Base-by-base conservation (phyloP, 495 filamentous ascomycete species). In the Acidiella bohemica region DNA sequence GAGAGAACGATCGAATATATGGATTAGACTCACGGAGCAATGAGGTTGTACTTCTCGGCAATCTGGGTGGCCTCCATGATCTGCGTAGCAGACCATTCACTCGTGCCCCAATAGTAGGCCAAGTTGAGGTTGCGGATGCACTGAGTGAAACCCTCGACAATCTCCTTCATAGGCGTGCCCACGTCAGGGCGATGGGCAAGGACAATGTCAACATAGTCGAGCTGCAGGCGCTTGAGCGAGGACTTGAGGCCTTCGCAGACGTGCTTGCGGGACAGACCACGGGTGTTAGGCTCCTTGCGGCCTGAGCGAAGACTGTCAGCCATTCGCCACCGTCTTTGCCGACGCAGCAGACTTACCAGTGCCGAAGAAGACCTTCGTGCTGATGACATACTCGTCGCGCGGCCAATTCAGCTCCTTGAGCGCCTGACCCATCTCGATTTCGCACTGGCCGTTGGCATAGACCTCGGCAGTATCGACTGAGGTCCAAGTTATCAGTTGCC, bases 361-460 rank as follows among this genome's bases (percentile, higher is more conserved):
- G 24, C 47, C 47, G 42, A 50, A 50, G 42, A 50, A 50, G 21
- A 48, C 38, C 31, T 51, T 51, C 6, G 64, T 67, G 4, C 50
- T 54, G 7, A 67, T 50, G 6, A 68, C 65, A 37, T 64, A 68
- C 44, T 68, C 65, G 45, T 68, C 65, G 22, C 65, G 48, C 10
- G 65, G 64, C 65, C 61, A 64, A 4, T 16, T 50, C 14, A 64
- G 47, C 51, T 72, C 66, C 52, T 70, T 69, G 53, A 78, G 64
- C 8, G 68, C 67, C 43, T 66, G 51, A 7, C 73, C 73, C 69
- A 78, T 75, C 41, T 67, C 68, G 27, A 65, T 54, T 54, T 76
- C 72, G 14, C 62, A 71, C 48, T 71, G 47, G 42, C 72, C 72
- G n/a, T 56, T 58, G 31, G 68, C 65, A 42, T 73, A 73, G 0